Base-by-base conservation (phyloP, 345 rosid genomes). In the Nasturtium officinale region DNA sequence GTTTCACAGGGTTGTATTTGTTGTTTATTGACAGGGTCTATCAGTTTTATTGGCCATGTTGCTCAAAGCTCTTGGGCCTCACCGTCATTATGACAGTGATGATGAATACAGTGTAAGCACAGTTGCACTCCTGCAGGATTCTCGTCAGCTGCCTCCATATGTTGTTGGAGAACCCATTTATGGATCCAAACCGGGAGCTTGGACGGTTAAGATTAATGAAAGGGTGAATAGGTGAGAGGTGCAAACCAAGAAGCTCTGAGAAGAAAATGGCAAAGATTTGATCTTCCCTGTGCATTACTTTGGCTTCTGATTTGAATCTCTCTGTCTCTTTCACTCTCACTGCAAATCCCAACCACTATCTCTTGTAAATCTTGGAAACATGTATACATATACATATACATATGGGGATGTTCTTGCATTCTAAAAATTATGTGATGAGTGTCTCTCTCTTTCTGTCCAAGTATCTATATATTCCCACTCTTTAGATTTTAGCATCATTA, bases 31-130 rank as follows among this genome's bases (percentile, higher is more conserved):
- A 18, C 84, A 91, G 99, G 97, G 85, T 62, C 52, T 85, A 9
- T 87, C 86, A 35, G 76, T 88, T 55, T 47, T 87, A 35, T 48
- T 86, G 78, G 96, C 93, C 6, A 65, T 87, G 88, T 65, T 86
- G 40, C 90, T 95, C 65, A 88, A 86, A 74, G 90, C 85, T 63
- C 81, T 89, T 18, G 96, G 97, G 38, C 92, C 96, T 6, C 86
- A 85, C 81, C 84, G 45, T 30, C 77, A 69, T 79, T 89, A 88
- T 76, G 95, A 77, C 42, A 88, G 90, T 58, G 97, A 89, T 18
- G 96, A 94, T 76, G 96, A 94, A 16, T 85, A 55, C 58, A 70
- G 61, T 68, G 47, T 87, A 13, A 89, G 82, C 54, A 87, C 79
- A 46, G 89, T 71, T 79, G 87, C 92, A n/a, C 86, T 94, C 51